Conservation (phyloP, 2,329 filamentous ascomycete genomes). For the Fusarium penzigii region DNA sequence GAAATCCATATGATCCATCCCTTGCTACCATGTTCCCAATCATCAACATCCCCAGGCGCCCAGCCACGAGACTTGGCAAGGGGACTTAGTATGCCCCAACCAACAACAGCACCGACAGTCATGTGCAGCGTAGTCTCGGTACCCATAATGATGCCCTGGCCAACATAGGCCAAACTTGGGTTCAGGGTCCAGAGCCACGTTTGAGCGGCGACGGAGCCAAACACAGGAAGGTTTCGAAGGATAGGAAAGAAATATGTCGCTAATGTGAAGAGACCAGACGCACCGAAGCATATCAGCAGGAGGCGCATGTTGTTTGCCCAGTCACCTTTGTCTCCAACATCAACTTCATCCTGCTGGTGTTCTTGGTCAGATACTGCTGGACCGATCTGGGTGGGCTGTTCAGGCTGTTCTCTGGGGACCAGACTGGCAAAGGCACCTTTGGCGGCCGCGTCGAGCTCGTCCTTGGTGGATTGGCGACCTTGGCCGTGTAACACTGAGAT, state of each 20-base stretch:
- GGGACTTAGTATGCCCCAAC: conserved; percentile 90
- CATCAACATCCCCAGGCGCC: conserved; percentile 82
- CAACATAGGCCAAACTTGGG: conserved; percentile 94
- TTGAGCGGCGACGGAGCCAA: conserved; percentile 71
- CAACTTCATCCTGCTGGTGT: conserved; percentile 36
- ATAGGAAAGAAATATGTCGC: conserved; percentile 88
- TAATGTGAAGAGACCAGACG: conserved; percentile 71
- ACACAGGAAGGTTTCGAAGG: conserved; percentile 82
- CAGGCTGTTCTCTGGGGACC: conserved; percentile 34
- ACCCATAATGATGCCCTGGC: conserved; percentile 98
- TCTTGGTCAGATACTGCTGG: conserved; percentile 28
- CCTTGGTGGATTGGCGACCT: conserved; percentile 34
- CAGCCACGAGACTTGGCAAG: conserved; percentile 83
- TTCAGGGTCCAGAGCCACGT: conserved; percentile 96
- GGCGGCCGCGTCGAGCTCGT: conserved; percentile 37
- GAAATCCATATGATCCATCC: conserved; percentile 99
- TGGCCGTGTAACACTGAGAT: conserved; percentile 84
- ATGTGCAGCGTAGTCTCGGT: conserved; percentile 94
- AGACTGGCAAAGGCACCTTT: conserved; percentile 46
- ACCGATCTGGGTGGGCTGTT: conserved; percentile 26
- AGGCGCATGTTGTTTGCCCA: conserved; percentile 54
- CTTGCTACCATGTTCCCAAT: conserved; percentile 93
- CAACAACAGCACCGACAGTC: conserved; percentile 84
- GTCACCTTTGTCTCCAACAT: conserved; percentile 24
- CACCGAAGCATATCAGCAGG: conserved; percentile 56